phyloP scores from a whole-genome alignment of 345 rosid genomes.

The Clausena lansium region DNA sequence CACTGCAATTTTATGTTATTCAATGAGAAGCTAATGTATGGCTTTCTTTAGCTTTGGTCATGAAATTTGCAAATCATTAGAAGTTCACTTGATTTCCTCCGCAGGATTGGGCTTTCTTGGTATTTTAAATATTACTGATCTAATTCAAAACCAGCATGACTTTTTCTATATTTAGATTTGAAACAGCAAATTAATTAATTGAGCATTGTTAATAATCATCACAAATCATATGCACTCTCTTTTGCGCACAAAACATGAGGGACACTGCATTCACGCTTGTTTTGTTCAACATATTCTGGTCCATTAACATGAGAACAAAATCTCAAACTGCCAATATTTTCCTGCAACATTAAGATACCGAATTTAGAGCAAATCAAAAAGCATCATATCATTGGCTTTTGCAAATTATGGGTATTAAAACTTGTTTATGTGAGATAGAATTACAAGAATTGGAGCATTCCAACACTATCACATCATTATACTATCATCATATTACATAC shows the following conservation, averaged over 20 bases:
- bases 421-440: too few relatives aligned
- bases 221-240: slow-evolving; percentile 3
- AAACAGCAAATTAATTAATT: slow-evolving; percentile 16
- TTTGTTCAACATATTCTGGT: neutral
- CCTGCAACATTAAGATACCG: neutral
- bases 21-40: neutral
- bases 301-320: neutral
- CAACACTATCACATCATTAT: too few relatives aligned
- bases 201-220: slow-evolving; percentile 11
- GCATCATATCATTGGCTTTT: too few relatives aligned
- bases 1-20: too few relatives aligned
- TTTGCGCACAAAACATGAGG: slow-evolving; percentile 12
- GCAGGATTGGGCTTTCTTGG: slow-evolving; percentile 1
- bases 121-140: neutral
- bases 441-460: too few relatives aligned
- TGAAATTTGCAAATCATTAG: neutral
- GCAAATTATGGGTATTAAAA: too few relatives aligned
- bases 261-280: slow-evolving; percentile 14
- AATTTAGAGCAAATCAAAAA: neutral
- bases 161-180: slow-evolving; percentile 8
- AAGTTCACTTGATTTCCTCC: slow-evolving; percentile 1
- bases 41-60: neutral
- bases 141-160: too few relatives aligned
- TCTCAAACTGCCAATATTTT: neutral
- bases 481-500: too few relatives aligned